phyloP scores from a whole-genome alignment of 257 asterid species.

The Gardenia jasminoides region DNA sequence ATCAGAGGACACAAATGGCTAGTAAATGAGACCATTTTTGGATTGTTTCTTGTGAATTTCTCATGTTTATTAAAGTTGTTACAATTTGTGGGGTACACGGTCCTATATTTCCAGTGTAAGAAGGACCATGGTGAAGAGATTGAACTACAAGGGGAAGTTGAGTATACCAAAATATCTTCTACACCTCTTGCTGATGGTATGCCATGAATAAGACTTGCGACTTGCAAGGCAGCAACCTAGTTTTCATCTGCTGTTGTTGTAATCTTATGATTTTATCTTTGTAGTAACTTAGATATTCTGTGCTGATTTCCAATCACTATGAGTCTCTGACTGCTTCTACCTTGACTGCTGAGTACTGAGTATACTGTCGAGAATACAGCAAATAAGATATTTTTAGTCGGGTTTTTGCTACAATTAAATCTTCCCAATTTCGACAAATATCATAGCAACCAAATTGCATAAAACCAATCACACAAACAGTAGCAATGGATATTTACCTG shows the following conservation, averaged over 20 bases:
- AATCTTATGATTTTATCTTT: no score
- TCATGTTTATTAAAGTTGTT: constrained; percentile 32
- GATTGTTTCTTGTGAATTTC: constrained; percentile 10
- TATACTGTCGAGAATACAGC: no score
- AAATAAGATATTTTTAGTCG: neutral
- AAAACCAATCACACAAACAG: no score
- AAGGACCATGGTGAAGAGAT: constrained; percentile 47
- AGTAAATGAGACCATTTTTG: neutral
- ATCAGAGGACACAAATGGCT: constrained; percentile 12
- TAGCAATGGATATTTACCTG: no score
- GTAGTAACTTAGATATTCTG: neutral
- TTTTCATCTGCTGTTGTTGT: neutral
- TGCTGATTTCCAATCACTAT: no score
- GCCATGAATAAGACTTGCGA: neutral
- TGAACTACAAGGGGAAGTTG: constrained; percentile 23
- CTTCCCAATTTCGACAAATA: no score
- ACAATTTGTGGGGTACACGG: constrained; percentile 32
- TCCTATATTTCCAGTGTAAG: constrained; percentile 47
- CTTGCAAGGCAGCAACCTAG: neutral
- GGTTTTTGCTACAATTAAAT: no score
- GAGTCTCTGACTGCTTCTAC: no score
- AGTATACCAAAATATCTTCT: neutral
- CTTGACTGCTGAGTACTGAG: no score
- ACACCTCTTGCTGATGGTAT: neutral
- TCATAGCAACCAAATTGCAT: no score